Evolutionary conservation across 495 filamentous ascomycete species (phyloP).

Genomic region (Annulohypoxylon maeteangense): DNA sequence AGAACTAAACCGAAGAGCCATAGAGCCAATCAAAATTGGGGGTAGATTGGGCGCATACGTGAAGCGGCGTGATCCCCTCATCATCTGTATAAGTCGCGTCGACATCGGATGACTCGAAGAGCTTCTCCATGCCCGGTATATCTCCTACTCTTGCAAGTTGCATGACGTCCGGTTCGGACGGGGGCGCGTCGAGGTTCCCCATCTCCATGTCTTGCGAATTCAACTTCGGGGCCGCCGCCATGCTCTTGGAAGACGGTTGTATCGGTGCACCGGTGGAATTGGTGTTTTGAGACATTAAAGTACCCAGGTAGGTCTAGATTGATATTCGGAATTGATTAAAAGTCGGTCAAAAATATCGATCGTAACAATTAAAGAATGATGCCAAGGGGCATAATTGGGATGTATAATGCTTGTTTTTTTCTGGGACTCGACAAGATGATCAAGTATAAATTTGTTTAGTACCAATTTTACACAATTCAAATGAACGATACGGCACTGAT

Average conservation of each 20-base stretch:
- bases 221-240: slow-evolving; percentile 67
- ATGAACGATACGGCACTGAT: neutral
- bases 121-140: slow-evolving; percentile 82
- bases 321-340: slow-evolving; percentile 4
- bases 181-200: slow-evolving; percentile 62
- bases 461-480: slow-evolving; percentile 3
- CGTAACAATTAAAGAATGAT: neutral
- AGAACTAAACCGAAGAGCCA: neutral
- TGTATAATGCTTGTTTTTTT: slow-evolving; percentile 4
- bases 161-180: slow-evolving; percentile 86
- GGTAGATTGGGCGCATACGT: slow-evolving; percentile 67
- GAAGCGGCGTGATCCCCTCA: slow-evolving; percentile 92
- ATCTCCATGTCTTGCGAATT: slow-evolving; percentile 74
- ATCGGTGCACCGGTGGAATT: slow-evolving; percentile 49
- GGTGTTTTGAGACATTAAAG: slow-evolving; percentile 37
- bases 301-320: neutral
- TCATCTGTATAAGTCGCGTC: slow-evolving; percentile 84
- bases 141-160: slow-evolving; percentile 92
- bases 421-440: neutral
- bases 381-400: slow-evolving; percentile 27
- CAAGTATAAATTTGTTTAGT: neutral
- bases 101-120: slow-evolving; percentile 84
- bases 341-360: neutral
- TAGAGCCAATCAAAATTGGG: neutral
- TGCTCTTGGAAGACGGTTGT: slow-evolving; percentile 67